Evolutionary conservation across 2,329 filamentous ascomycete genomes (phyloP).

Genomic region (Aphanoascus verrucosus): DNA sequence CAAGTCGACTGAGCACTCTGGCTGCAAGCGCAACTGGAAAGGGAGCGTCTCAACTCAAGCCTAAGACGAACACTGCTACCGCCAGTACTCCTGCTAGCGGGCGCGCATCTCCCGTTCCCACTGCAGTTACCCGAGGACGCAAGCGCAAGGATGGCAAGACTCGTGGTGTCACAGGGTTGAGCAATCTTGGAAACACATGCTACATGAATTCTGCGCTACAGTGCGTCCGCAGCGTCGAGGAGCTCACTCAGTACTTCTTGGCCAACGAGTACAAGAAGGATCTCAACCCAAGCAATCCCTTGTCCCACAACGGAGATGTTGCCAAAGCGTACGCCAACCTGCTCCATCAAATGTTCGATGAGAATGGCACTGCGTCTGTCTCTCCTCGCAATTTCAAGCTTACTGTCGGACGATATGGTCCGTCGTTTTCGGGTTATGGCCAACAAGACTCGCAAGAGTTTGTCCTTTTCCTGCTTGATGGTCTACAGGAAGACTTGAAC

Average conservation of each 20-base stretch:
- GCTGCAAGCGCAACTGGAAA: slow-evolving; percentile 32
- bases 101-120: slow-evolving; percentile 57
- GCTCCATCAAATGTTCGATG: slow-evolving; percentile 66
- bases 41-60: slow-evolving; percentile 24
- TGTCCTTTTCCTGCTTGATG: slow-evolving; percentile 85
- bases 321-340: slow-evolving; percentile 73
- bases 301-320: slow-evolving; percentile 76
- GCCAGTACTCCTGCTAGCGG: slow-evolving; percentile 38
- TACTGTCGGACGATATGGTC: slow-evolving; percentile 67
- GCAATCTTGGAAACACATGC: slow-evolving; percentile 91
- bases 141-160: slow-evolving; percentile 57
- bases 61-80: slow-evolving; percentile 32
- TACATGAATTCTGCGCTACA: slow-evolving; percentile 99
- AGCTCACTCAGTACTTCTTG: slow-evolving; percentile 85
- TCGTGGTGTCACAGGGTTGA: slow-evolving; percentile 68
- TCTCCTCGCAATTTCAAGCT: slow-evolving; percentile 73
- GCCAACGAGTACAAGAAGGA: slow-evolving; percentile 62
- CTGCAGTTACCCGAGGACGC: slow-evolving; percentile 58
- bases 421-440: slow-evolving; percentile 83
- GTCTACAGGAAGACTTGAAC: slow-evolving; percentile 88
- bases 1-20: slow-evolving; percentile 41
- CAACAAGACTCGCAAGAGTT: slow-evolving; percentile 98
- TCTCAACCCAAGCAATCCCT: slow-evolving; percentile 72
- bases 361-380: slow-evolving; percentile 55
- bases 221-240: slow-evolving; percentile 85